These are phyloP conservation scores for Testicularia cyperi DNA, from an alignment of 1,284 basidiomycete species.

Conservation along the genomic window DNA sequence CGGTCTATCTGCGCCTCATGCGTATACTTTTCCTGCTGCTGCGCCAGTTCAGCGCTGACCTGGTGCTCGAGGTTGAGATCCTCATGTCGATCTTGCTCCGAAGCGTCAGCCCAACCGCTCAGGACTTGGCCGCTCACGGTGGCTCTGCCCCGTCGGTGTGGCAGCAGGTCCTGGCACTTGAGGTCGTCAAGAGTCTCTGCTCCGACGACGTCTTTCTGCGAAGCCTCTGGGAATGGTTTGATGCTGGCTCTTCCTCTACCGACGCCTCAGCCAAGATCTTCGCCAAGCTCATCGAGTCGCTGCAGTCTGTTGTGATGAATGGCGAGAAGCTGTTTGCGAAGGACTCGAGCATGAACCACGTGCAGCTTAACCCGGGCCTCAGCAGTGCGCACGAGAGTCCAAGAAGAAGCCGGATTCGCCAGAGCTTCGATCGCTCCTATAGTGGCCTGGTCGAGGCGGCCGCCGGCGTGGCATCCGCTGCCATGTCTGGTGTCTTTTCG, in stretches of 20 bases:
- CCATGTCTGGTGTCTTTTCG: constrained; percentile 27
- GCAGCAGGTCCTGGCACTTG: constrained; percentile 55
- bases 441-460: constrained; percentile 54
- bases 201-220: constrained; percentile 49
- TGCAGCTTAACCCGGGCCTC: no score
- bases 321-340: constrained; percentile 21
- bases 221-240: constrained; percentile 54
- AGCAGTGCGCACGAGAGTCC: constrained; percentile 15
- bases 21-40: constrained; percentile 89
- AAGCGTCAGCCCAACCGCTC: constrained; percentile 23
- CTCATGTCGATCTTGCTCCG: constrained; percentile 54
- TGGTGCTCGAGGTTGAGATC: constrained; percentile 58
- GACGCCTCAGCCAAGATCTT: constrained; percentile 35
- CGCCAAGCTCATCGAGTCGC: constrained; percentile 38
- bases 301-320: constrained; percentile 28
- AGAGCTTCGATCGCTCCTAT: constrained; percentile 32
- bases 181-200: constrained; percentile 51
- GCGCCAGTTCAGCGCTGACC: constrained; percentile 81
- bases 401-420: constrained; percentile 12
- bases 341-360: constrained; percentile 20
- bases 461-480: constrained; percentile 47
- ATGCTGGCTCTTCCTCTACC: constrained; percentile 5
- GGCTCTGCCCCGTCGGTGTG: constrained; percentile 34
- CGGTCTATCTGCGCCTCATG: constrained; percentile 83
- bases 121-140: constrained; percentile 20